These are phyloP conservation scores for Solanum paucissectum DNA, from an alignment of 257 asterid species.

Conservation along the genomic window DNA sequence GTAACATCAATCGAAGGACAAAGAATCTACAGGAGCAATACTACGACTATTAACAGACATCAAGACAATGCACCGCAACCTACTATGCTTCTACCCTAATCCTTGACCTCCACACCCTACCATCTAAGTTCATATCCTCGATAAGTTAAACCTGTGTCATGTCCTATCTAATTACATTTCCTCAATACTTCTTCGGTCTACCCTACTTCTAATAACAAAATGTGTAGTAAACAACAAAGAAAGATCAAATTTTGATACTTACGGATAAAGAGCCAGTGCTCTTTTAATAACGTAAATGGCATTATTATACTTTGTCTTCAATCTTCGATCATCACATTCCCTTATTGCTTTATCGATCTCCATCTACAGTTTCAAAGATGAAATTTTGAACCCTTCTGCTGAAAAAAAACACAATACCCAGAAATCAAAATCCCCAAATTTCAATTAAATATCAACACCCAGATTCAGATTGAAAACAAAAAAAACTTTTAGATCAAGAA, in stretches of 20 bases:
- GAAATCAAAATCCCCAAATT: not conserved
- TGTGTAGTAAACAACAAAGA: not conserved
- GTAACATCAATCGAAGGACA: not conserved
- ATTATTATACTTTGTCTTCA: conserved; percentile 78
- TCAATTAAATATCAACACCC: not conserved
- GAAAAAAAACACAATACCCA: not conserved
- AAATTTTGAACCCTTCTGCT: conserved; percentile 9
- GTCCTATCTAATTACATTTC: not conserved
- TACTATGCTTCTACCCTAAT: not conserved
- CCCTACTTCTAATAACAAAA: not conserved
- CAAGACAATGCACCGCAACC: not conserved
- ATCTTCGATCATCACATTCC: conserved; percentile 61
- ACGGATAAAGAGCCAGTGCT: conserved; percentile 86
- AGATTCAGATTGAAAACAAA: not conserved
- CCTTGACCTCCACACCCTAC: not conserved
- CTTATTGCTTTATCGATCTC: conserved; percentile 76
- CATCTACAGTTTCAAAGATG: conserved; percentile 15
- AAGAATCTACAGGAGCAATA: not conserved
- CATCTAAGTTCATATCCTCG: not conserved
- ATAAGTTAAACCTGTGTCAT: not conserved
- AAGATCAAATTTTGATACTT: conserved; percentile 9
- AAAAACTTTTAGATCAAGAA: not conserved
- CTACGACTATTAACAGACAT: not conserved
- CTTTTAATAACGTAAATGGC: conserved; percentile 79
- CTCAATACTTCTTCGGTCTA: not conserved